These are phyloP conservation scores for Lasiodiplodia sp. DNA, from an alignment of 2,329 filamentous ascomycete genomes.

Conservation along the genomic window DNA sequence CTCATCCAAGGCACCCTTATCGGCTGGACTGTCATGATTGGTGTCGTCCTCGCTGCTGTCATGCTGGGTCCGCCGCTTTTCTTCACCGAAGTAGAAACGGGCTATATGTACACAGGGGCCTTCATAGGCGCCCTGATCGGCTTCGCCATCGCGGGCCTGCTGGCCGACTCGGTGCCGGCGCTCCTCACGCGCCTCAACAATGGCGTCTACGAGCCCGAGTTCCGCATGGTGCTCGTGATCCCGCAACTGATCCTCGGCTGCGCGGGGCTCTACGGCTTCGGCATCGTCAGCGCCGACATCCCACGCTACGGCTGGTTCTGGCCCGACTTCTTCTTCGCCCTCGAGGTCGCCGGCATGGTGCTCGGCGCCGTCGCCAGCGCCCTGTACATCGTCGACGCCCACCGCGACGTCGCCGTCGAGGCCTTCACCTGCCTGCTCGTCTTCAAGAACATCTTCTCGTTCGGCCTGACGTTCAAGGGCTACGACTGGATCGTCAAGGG, in stretches of 20 bases:
- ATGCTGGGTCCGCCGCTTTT: constrained; percentile 82
- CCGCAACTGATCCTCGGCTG: constrained; percentile 81
- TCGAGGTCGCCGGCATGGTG: constrained; percentile 89
- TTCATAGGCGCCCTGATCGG: constrained; percentile 84
- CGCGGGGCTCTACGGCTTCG: constrained; percentile 84
- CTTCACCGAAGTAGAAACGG: constrained; percentile 81
- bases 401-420: constrained; percentile 87
- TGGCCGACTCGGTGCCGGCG: constrained; percentile 76
- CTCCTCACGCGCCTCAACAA: constrained; percentile 75
- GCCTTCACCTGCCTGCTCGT: constrained; percentile 88
- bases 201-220: constrained; percentile 64
- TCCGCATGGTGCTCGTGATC: constrained; percentile 81
- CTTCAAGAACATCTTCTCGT: constrained; percentile 95
- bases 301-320: constrained; percentile 73
- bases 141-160: constrained; percentile 74
- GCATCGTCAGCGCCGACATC: constrained; percentile 70
- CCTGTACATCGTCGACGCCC: constrained; percentile 90
- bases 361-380: constrained; percentile 86
- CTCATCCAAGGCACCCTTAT: constrained; percentile 90
- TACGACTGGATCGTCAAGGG: constrained; percentile 78
- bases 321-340: constrained; percentile 81
- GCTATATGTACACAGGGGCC: constrained; percentile 86
- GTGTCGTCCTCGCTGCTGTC: constrained; percentile 80
- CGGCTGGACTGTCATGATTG: constrained; percentile 94
- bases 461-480: constrained; percentile 81